A percentile compares a stretch with the other conserved stretches of the same genome.
Conservation (phyloP, 345 rosid species). For the Sisymbrium altissimum region DNA sequence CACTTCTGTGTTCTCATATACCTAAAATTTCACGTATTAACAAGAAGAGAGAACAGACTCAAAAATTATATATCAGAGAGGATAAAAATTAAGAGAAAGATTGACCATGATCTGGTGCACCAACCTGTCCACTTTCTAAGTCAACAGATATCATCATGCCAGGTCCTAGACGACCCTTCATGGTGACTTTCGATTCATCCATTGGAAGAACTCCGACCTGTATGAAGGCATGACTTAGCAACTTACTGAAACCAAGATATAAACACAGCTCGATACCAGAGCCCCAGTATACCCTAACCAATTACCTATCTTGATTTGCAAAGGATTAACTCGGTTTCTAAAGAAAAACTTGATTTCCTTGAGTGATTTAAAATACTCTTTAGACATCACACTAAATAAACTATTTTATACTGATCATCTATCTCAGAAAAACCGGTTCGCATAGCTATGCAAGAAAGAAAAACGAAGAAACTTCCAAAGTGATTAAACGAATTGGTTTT, state of each 20-base stretch:
- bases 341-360: neutral
- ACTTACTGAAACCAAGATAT: slow-evolving; percentile 1
- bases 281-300: neutral
- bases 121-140: slow-evolving; percentile 84
- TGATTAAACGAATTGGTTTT: slow-evolving; percentile 18
- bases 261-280: neutral
- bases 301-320: slow-evolving; percentile 1
- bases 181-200: slow-evolving; percentile 88
- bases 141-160: slow-evolving; percentile 99
- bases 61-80: neutral
- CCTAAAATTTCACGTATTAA: slow-evolving; percentile 47
- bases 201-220: slow-evolving; percentile 98
- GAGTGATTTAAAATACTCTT: neutral
- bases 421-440: neutral
- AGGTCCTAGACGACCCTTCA: slow-evolving; percentile 98
- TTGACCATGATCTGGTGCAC: slow-evolving; percentile 31
- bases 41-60: neutral
- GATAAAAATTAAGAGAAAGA: neutral
- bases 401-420: neutral
- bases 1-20: slow-evolving; percentile 92
- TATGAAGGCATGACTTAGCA: slow-evolving; percentile 25
- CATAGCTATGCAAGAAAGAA: slow-evolving; percentile 1
- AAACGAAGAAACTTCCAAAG: slow-evolving; percentile 6
- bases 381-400: neutral
- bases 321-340: slow-evolving; percentile 1